A percentile compares a stretch with the other conserved stretches of the same genome.
phyloP scores from a whole-genome alignment of 768 basidiomycete genomes.

The Mycena albidolilacea region DNA sequence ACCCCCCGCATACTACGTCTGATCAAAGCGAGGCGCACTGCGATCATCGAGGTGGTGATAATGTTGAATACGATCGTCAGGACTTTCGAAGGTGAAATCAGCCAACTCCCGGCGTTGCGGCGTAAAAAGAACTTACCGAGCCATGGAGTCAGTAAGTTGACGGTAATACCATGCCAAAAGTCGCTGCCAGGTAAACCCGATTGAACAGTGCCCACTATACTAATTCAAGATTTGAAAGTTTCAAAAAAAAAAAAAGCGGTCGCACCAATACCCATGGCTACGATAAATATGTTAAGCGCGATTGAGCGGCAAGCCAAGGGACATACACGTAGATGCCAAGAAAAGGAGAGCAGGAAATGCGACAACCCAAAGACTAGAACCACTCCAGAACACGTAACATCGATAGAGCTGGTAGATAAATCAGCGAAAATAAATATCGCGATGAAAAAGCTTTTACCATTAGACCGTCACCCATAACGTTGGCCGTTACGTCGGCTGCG shows the following conservation, averaged over 20 bases:
- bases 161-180: constrained; percentile 45
- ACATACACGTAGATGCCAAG: constrained; percentile 36
- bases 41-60: constrained; percentile 49
- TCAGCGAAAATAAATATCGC: background rate
- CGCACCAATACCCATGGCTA: constrained; percentile 46
- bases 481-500: constrained; percentile 44
- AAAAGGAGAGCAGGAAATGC: constrained; percentile 40
- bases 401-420: constrained; percentile 47
- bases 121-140: constrained; percentile 36
- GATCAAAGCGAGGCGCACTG: constrained; percentile 44
- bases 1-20: constrained; percentile 37
- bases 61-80: constrained; percentile 48
- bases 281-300: background rate
- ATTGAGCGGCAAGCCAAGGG: background rate
- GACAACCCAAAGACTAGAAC: constrained; percentile 20
- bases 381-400: constrained; percentile 49
- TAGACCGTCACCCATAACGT: constrained; percentile 52
- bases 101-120: constrained; percentile 35
- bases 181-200: constrained; percentile 46
- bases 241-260: constrained; percentile 13
- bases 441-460: constrained; percentile 42
- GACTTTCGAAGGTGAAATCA: constrained; percentile 40
- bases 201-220: constrained; percentile 27
- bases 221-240: no score
- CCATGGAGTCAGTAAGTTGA: constrained; percentile 47